Base-by-base conservation (phyloP, 2,329 filamentous ascomycete species). In the Lasiodiplodia hormozganensis region DNA sequence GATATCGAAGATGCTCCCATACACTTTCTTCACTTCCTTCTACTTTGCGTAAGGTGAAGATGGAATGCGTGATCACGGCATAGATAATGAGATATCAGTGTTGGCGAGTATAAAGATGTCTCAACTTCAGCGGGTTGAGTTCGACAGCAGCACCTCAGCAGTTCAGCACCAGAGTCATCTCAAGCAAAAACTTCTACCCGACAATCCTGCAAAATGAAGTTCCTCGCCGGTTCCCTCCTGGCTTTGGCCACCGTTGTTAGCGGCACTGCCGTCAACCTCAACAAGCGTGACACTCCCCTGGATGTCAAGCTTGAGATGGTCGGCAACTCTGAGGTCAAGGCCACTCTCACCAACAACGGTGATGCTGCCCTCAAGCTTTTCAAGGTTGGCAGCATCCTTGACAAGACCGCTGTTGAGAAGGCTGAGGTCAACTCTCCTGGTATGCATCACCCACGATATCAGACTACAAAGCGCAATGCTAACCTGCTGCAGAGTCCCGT, bases 261-360 rank as follows among this genome's bases (percentile, higher is more conserved):
- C n/a, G 28, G 47, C 28, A 36, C 28, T n/a, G n/a, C 62, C 38
- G 25, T 65, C 62, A 52, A 65, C 47, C 62, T 65, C 28, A 65
- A 40, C 62, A 65, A 65, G 62, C 62, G 62, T 12, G 62, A 65
- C 38, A 18, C 62, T 40, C 62, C 62, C 8, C 47, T 65, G 31
- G 62, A 65, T 28, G 65, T 67, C 28, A 36, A 60, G 43, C 65
- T 67, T 21, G 65, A 67, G 47, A 47, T 83, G 72, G 75, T 81
- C 25, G 83, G 82, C 69, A 87, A 87, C 78, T 83, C 85, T n/a
- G 80, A 79, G 66, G 80, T 88, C 71, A 86, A 85, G 78, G 84
- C 85, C 36, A 77, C 79, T 56, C 79, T 88, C 69, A 86, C 83
- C 71, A 88, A 88, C 80, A 85, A 79, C 38, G 86, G 85, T 56